Percentiles rank a stretch among this genome's conserved stretches.
Conservation (phyloP, 305 asterid genomes). For the Fraxinus albicans region DNA sequence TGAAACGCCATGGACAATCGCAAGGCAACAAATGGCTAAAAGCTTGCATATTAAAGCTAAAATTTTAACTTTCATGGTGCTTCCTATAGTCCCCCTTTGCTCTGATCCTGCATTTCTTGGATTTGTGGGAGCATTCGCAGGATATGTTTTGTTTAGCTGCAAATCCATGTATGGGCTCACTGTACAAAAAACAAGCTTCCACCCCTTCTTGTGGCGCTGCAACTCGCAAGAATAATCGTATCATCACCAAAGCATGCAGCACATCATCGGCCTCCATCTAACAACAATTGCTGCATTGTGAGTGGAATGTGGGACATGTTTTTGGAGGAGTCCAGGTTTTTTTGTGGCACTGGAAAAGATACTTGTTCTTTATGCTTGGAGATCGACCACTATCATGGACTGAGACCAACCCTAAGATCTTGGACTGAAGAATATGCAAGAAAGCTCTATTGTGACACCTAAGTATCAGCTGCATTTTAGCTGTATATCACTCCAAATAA, state of each 20-base stretch:
- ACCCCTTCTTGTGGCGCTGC: conserved; percentile 45
- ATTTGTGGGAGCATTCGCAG: conserved; percentile 31
- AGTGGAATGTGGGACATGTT: conserved; percentile 64
- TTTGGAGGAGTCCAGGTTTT: conserved; percentile 52
- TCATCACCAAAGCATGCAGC: conserved; percentile 49
- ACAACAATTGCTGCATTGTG: conserved; percentile 67
- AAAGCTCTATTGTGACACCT: background rate
- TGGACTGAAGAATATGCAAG: background rate
- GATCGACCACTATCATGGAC: conserved; percentile 61
- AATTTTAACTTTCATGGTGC: background rate
- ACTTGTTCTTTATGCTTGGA: conserved; percentile 38
- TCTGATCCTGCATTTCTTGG: conserved; percentile 21
- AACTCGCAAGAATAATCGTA: conserved; percentile 55
- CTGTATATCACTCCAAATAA: too few species aligned
- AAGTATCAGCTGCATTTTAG: background rate
- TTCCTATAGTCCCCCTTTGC: conserved; percentile 13
- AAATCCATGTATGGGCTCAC: conserved; percentile 47
- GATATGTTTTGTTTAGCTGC: conserved; percentile 35
- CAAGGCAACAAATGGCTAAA: conserved; percentile 28
- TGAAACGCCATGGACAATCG: conserved; percentile 38
- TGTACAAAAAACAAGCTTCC: conserved; percentile 38
- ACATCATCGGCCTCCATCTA: conserved; percentile 70
- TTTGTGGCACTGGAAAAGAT: conserved; percentile 48
- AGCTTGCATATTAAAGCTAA: conserved; percentile 36
- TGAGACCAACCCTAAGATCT: conserved; percentile 19